phyloP scores from a whole-genome alignment of 23 red algal species.

The Gracilariopsis chorda region DNA sequence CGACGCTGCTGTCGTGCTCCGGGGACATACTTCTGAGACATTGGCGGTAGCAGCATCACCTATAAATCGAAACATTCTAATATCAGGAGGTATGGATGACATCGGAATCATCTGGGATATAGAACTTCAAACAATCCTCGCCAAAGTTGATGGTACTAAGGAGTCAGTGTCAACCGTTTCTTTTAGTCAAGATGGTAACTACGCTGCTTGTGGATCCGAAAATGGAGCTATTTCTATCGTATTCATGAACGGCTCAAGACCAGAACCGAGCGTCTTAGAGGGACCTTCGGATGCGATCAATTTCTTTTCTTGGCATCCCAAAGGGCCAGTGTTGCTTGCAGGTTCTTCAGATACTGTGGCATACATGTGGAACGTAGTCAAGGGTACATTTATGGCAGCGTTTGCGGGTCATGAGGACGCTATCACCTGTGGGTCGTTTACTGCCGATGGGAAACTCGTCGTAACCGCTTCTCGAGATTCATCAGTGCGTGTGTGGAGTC shows the following conservation, averaged over 20 bases:
- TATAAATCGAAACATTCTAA: conserved; percentile 17
- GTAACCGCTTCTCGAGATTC: conserved; percentile 70
- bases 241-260: conserved; percentile 14
- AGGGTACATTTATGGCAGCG: conserved; percentile 56
- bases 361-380: conserved; percentile 78
- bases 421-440: conserved; percentile 70
- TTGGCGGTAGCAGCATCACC: conserved; percentile 48
- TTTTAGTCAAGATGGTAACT: conserved; percentile 49
- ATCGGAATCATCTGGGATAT: conserved; percentile 59
- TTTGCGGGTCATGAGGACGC: conserved; percentile 78
- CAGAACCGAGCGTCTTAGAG: conserved; percentile 19
- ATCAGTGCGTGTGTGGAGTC: conserved; percentile 78
- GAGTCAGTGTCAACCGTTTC: conserved; percentile 71
- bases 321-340: conserved; percentile 65
- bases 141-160: conserved; percentile 47
- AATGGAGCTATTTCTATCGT: conserved; percentile 73
- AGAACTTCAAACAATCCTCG: conserved; percentile 13
- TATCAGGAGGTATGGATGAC: conserved; percentile 71
- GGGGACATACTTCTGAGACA: conserved; percentile 39
- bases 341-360: conserved; percentile 64
- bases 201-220: conserved; percentile 68
- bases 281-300: conserved; percentile 73
- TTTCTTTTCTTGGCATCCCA: conserved; percentile 70
- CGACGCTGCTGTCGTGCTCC: conserved; percentile 51
- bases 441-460: conserved; percentile 76